Conservation (phyloP, 2,329 filamentous ascomycete genomes). For the Diplodia scrobiculata region DNA sequence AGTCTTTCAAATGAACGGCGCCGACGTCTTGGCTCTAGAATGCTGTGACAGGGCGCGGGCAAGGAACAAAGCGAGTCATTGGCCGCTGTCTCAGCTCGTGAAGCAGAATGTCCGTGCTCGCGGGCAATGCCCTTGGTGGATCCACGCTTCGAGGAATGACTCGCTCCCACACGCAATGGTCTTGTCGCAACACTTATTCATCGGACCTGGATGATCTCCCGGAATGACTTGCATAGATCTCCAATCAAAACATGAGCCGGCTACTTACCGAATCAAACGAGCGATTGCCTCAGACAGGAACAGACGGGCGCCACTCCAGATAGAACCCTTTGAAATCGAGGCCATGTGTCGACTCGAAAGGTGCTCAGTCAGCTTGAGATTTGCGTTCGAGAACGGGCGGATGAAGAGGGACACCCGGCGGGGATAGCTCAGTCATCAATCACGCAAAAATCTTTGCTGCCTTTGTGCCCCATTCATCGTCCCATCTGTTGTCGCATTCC, state of each 20-base stretch:
- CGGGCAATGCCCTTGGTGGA: not conserved
- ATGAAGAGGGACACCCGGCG: not conserved
- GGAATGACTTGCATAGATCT: not conserved
- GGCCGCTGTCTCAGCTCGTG: not conserved
- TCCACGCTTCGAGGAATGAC: not conserved
- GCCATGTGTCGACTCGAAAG: not conserved
- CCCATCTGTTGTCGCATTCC: constrained; percentile 80
- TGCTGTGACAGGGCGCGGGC: not conserved
- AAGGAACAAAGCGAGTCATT: not conserved
- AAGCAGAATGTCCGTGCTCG: not conserved
- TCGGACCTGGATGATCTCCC: constrained; percentile 8
- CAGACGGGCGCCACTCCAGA: not conserved
- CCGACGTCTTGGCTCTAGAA: not conserved
- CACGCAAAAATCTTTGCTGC: constrained; percentile 67
- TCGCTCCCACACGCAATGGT: not conserved
- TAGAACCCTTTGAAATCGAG: not conserved
- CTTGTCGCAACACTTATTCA: not conserved
- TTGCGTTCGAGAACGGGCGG: not conserved
- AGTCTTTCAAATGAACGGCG: not conserved
- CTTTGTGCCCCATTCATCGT: constrained; percentile 87
- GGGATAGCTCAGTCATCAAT: not conserved
- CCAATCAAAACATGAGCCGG: not conserved
- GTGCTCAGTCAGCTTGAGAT: not conserved
- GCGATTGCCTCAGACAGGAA: not conserved
- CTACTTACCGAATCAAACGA: not conserved